Base-by-base conservation (phyloP, 2,329 filamentous ascomycete genomes). In the Aspergillus proliferans region DNA sequence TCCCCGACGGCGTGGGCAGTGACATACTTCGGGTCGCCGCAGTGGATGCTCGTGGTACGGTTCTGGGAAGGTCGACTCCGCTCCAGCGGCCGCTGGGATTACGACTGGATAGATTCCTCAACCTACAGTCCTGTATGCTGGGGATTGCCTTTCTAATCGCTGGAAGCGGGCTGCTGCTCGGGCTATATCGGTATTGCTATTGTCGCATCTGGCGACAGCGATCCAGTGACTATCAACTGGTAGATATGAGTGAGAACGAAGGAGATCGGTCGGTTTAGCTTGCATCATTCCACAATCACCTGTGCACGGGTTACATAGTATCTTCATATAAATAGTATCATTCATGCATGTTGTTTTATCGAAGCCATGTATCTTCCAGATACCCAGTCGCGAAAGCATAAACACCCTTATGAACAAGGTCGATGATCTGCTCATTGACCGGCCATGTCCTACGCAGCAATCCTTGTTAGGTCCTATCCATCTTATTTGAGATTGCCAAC, bases 21-120 rank as follows among this genome's bases (percentile, higher is more conserved):
- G 47, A 46, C 4, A 30, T 55, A 30, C 56, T 62, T 43, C 55
- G 58, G 1, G 22, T 63, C 12, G 57, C 52, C 3, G 60, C 57
- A 15, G 24, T 63, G 18, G 57, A 62, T 42, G 12, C 24, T 2
- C 15, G 52, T 3, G 57, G 57, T 1, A 48, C 53, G 38, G 47
- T 53, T 1, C 46, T 60, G 7, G 57, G 55, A 1, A 44, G 50
- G n/a, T 58, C 57, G 0, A 48, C 49, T 12, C 24, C 55, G 6
- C 43, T 60, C 3, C 55, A 59, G 40, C 18, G 24, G 15, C 43
- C 49, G 4, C 46, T 46, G 5, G 43, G 22, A 10, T 19, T 30
- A 6, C 18, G 28, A 4, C 6, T 41, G 1, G 42, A 51, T 12
- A 40, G 43, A 9, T 15, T 56, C 12, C 38, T 57, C n/a, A 40